Evolutionary conservation across 1,284 basidiomycete genomes (phyloP).

Genomic region (Cutaneotrichosporon sp.): DNA sequence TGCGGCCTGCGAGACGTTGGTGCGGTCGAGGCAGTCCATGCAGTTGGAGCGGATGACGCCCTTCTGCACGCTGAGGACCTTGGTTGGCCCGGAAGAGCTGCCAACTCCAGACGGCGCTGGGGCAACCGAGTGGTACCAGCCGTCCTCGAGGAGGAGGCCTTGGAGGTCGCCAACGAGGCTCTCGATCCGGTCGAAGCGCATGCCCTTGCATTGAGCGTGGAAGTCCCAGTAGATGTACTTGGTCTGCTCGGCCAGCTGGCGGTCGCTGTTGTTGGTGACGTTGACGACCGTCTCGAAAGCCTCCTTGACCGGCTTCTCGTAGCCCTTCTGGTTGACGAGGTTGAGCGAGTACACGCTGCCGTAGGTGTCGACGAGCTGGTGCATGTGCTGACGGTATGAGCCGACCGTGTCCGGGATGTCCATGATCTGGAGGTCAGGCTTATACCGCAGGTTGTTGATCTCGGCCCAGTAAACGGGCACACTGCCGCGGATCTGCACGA

Average conservation of each 20-base stretch:
- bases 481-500: conserved; percentile 91
- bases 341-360: conserved; percentile 83
- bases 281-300: conserved; percentile 79
- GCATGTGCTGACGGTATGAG: conserved; percentile 73
- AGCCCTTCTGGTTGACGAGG: conserved; percentile 91
- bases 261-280: conserved; percentile 41
- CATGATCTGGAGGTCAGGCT: conserved; percentile 96
- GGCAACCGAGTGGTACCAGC: conserved; percentile 57
- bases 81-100: conserved; percentile 22
- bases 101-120: conserved; percentile 22
- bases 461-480: conserved; percentile 97
- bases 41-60: conserved; percentile 58
- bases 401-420: conserved; percentile 80
- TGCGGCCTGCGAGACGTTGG: conserved; percentile 92
- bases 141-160: conserved; percentile 70
- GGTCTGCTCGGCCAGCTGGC: conserved; percentile 55
- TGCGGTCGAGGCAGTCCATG: conserved; percentile 96
- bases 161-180: conserved; percentile 76
- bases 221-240: conserved; percentile 98
- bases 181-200: conserved; percentile 93
- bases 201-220: conserved; percentile 91
- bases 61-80: conserved; percentile 41
- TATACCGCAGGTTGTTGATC: conserved; percentile 93
- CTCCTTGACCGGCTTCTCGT: conserved; percentile 95
- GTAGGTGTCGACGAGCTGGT: conserved; percentile 73